Evolutionary conservation across 257 asterid genomes (phyloP).

Genomic region (Solanum sejunctum): DNA sequence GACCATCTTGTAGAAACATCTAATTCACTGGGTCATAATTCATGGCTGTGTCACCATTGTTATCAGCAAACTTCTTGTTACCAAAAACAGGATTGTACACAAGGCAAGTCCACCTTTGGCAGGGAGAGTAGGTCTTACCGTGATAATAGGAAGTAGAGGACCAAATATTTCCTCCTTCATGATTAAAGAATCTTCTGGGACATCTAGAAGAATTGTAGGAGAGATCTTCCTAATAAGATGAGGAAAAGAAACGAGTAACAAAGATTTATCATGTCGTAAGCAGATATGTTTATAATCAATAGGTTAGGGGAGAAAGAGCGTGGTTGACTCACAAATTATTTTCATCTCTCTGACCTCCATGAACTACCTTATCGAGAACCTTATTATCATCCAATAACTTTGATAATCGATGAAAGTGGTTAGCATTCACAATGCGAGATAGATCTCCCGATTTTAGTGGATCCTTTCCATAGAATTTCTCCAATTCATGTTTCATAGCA

Average conservation of each 20-base stretch:
- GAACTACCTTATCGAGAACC: constrained; percentile 55
- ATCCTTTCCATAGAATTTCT: constrained; percentile 66
- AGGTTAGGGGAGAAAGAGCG: background rate
- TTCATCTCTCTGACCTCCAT: constrained; percentile 76
- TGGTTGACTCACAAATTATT: constrained; percentile 47
- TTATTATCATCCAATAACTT: constrained; percentile 66
- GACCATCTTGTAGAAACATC: background rate
- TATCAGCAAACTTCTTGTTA: background rate
- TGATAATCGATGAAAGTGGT: constrained; percentile 56
- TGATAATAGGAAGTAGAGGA: constrained; percentile 75
- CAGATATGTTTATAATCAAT: background rate
- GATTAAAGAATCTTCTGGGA: constrained; percentile 57
- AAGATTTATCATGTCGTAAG: background rate
- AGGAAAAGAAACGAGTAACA: background rate
- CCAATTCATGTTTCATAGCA: constrained; percentile 50
- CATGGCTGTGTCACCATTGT: background rate
- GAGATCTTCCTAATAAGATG: constrained; percentile 57
- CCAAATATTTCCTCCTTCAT: constrained; percentile 90
- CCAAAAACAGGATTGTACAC: background rate
- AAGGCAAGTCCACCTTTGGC: background rate
- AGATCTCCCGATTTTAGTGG: constrained; percentile 62
- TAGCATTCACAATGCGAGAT: constrained; percentile 58
- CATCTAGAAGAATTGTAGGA: constrained; percentile 75
- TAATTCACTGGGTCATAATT: background rate
- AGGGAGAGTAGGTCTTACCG: constrained; percentile 26